Base-by-base conservation (phyloP, 2,329 filamentous ascomycete species). In the Fusarium chlamydosporum region DNA sequence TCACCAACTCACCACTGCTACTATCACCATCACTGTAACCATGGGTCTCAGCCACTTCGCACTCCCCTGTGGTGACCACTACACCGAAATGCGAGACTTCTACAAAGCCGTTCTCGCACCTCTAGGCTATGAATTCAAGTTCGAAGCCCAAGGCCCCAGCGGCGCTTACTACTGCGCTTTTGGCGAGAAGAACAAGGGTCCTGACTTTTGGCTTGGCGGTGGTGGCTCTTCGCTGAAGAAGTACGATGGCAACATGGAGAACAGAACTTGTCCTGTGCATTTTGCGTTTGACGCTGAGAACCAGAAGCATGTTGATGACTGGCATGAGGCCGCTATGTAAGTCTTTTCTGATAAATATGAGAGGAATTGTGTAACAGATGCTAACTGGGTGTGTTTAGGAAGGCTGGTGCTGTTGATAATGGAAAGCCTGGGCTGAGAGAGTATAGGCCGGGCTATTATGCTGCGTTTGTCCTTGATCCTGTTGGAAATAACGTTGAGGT, bases 401-500 rank as follows among this genome's bases (percentile, higher is more conserved):
- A 84, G 13, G 77, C 76, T 37, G 84, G 85, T 0, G 84, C 77
- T 4, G 80, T 77, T 33, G 80, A 82, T 68, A 86, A 86, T 67
- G 85, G 85, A 5, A 73, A 78, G 16, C 85, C 85, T 0, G 85
- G 85, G 0, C 75, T 83, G 41, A 60, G 78, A 6, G 73, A 83
- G 15, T 86, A 85, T 69, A 78, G 79, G 43, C 71, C 79, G 15
- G 77, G 77, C 7, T 87, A 86, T 72, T 87, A 86, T 53, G 84
- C 73, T 2, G 83, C 84, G 1, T 87, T 83, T 75, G 78, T 86
- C 7, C 72, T 80, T 40, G 84, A 86, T 68, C 83, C 84, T 2
- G 74, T 78, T 5, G 84, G 85, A 0, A 86, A 86, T 68, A 87
- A 87, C 66, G 80, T 86, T 43, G 85, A 87, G 75, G 79, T 79